These are phyloP conservation scores for Quercus mongolica DNA, from an alignment of 306 rosid genomes.

Conservation along the genomic window DNA sequence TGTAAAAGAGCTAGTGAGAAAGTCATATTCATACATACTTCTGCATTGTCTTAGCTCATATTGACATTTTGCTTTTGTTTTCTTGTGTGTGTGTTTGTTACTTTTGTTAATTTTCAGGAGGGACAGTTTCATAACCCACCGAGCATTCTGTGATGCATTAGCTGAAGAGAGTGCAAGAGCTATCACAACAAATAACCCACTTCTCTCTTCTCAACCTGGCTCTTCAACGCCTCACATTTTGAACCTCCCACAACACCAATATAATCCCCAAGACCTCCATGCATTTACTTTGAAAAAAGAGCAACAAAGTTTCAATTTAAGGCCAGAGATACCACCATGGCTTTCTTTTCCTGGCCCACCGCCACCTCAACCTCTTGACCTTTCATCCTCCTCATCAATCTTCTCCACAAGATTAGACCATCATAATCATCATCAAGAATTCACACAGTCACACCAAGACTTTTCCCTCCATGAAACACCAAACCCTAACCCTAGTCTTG, in stretches of 20 bases:
- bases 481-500: slow-evolving; percentile 79
- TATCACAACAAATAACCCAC: slow-evolving; percentile 35
- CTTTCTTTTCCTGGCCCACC: slow-evolving; percentile 31
- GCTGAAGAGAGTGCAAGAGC: slow-evolving; percentile 90
- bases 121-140: slow-evolving; percentile 97
- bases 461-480: slow-evolving; percentile 25
- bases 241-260: slow-evolving; percentile 37
- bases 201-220: slow-evolving; percentile 27
- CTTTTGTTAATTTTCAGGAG: slow-evolving; percentile 52
- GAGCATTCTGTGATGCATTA: slow-evolving; percentile 98
- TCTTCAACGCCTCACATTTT: slow-evolving; percentile 25
- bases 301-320: slow-evolving; percentile 41
- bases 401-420: slow-evolving; percentile 32
- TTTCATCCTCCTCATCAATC: slow-evolving; percentile 27
- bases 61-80: slow-evolving; percentile 33
- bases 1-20: background rate
- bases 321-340: slow-evolving; percentile 71
- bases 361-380: slow-evolving; percentile 18
- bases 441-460: slow-evolving; percentile 11
- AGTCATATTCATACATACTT: slow-evolving; percentile 22
- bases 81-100: slow-evolving; percentile 1
- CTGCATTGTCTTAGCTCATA: slow-evolving; percentile 19
- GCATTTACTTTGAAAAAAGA: slow-evolving; percentile 55
- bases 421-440: slow-evolving; percentile 12
- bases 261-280: slow-evolving; percentile 37